Percentiles rank a stretch among this genome's conserved stretches.
Evolutionary conservation across 1,284 basidiomycete species (phyloP).

Genomic region (Cutaneotrichosporon sp.): DNA sequence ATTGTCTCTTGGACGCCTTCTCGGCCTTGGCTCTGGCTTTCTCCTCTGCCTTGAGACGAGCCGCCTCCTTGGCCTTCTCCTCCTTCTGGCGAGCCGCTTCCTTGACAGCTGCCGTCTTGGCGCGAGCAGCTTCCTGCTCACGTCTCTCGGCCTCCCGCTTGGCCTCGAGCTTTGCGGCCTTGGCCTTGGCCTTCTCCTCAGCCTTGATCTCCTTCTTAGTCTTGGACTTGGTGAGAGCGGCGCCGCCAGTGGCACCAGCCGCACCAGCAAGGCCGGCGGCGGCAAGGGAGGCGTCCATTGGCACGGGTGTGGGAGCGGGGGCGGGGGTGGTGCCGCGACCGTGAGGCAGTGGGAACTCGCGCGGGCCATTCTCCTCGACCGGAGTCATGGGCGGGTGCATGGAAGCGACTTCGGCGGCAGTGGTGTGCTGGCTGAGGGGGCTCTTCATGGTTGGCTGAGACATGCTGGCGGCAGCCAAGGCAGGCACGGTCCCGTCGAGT

Average conservation of each 20-base stretch:
- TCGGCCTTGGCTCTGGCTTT: constrained; percentile 24
- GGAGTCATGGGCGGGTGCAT: constrained; percentile 8
- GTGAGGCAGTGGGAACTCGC: not conserved
- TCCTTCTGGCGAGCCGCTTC: constrained; percentile 23
- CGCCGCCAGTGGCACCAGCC: constrained; percentile 2
- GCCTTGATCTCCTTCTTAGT: constrained; percentile 74
- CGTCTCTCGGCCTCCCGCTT: constrained; percentile 23
- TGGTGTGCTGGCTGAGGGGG: constrained; percentile 38
- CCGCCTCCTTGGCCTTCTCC: constrained; percentile 20
- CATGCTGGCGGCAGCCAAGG: constrained; percentile 9
- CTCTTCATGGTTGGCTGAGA: constrained; percentile 25
- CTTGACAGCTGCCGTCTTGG: constrained; percentile 1
- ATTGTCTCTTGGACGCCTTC: constrained; percentile 24
- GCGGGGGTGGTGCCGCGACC: not conserved
- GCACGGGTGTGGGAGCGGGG: not conserved
- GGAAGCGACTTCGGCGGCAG: constrained; percentile 21
- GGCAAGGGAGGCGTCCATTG: not conserved
- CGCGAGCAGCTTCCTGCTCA: constrained; percentile 21
- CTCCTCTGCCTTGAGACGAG: constrained; percentile 19
- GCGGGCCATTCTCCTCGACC: not conserved
- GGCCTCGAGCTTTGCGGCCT: constrained; percentile 18
- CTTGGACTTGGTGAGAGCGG: constrained; percentile 49
- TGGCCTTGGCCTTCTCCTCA: constrained; percentile 57
- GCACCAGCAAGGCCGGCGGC: not conserved
- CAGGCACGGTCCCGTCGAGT: constrained; percentile 2